phyloP scores from a whole-genome alignment of 2,329 filamentous ascomycete species.

The Dryadomyces quercus-mongolicae region DNA sequence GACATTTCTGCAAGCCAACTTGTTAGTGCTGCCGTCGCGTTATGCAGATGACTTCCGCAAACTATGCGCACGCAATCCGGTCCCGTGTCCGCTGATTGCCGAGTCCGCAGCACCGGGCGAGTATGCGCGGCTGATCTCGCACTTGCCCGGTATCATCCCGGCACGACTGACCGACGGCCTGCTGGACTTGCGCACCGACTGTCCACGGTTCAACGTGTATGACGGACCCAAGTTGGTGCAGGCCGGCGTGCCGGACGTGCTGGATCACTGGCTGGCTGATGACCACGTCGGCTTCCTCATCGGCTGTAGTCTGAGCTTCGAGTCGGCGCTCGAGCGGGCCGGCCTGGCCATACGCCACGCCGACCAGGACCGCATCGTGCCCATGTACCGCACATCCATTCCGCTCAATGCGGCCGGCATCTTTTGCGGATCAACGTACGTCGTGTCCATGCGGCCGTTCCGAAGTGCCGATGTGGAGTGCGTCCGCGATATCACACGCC shows the following conservation, averaged over 20 bases:
- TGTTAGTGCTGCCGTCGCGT: conserved; percentile 43
- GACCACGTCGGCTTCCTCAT: conserved; percentile 52
- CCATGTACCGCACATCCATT: conserved; percentile 49
- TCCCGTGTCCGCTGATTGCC: conserved; percentile 48
- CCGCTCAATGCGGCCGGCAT: conserved; percentile 45
- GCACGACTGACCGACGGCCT: conserved; percentile 17
- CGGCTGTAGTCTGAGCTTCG: conserved; percentile 53
- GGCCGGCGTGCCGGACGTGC: conserved; percentile 34
- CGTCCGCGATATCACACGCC: conserved; percentile 42
- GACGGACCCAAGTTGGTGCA: conserved; percentile 28
- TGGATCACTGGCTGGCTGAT: conserved; percentile 34
- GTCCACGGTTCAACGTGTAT: conserved; percentile 47
- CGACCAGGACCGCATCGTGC: conserved; percentile 34
- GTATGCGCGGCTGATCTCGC: conserved; percentile 14
- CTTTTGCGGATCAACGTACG: conserved; percentile 40
- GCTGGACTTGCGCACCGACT: conserved; percentile 45
- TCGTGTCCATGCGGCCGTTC: conserved; percentile 55
- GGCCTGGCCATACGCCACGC: conserved; percentile 41
- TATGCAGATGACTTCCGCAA: conserved; percentile 46
- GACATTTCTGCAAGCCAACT: conserved; percentile 46
- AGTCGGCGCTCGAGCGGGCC: conserved; percentile 37
- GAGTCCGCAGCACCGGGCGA: conserved; percentile 32
- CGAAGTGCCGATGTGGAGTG: conserved; percentile 31
- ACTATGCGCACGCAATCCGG: conserved; percentile 48
- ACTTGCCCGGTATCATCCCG: conserved; percentile 8